phyloP scores from a whole-genome alignment of 2,329 filamentous ascomycete genomes.

The Fusarium coicis region DNA sequence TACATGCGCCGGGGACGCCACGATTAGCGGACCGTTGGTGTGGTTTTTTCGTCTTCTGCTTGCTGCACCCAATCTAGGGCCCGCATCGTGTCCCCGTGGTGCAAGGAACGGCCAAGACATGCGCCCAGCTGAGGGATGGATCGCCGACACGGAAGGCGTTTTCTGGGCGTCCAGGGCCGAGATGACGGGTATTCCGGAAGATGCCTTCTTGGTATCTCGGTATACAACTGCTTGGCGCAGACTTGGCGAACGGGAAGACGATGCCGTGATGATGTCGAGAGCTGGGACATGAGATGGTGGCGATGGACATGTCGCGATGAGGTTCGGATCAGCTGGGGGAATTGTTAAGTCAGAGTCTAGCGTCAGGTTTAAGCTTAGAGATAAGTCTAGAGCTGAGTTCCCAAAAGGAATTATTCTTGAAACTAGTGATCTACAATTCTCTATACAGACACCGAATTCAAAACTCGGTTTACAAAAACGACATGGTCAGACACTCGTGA shows the following conservation, averaged over 20 bases:
- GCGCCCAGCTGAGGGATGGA: slow-evolving; percentile 7
- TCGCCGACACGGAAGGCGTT: slow-evolving; percentile 12
- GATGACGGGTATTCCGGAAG: slow-evolving; percentile 10
- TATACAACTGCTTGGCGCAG: slow-evolving; percentile 20
- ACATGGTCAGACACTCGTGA: background rate
- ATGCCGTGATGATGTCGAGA: background rate
- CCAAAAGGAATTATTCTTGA: background rate
- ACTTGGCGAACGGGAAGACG: slow-evolving; percentile 16
- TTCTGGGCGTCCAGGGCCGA: background rate
- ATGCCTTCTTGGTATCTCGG: slow-evolving; percentile 13
- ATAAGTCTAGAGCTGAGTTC: background rate
- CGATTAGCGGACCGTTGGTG: slow-evolving; percentile 13
- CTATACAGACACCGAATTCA: slow-evolving; percentile 2
- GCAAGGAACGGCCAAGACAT: slow-evolving; percentile 27
- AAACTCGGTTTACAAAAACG: slow-evolving; percentile 7
- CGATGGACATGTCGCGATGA: background rate
- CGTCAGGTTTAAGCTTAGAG: background rate
- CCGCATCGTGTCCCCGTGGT: slow-evolving; percentile 24
- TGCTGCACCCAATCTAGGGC: slow-evolving; percentile 22
- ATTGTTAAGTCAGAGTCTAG: background rate
- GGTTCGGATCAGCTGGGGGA: background rate
- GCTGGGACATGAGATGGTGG: slow-evolving; percentile 7
- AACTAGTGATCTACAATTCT: background rate
- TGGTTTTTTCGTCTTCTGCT: background rate
- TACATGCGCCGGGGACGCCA: slow-evolving; percentile 17